Conservation (phyloP, 2,329 filamentous ascomycete genomes). For the Fusarium illudens region DNA sequence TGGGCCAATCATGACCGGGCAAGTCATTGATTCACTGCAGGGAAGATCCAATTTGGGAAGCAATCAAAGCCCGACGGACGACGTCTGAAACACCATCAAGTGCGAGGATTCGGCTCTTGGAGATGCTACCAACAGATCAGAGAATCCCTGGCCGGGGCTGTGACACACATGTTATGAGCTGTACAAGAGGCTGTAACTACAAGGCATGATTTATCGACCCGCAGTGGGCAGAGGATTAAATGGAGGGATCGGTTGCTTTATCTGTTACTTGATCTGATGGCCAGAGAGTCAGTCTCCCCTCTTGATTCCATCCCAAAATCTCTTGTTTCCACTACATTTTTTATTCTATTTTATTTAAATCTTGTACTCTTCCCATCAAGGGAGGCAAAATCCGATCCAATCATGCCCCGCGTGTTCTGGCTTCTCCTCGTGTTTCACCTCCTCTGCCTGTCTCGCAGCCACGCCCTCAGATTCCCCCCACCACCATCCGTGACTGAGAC, state of each 20-base stretch:
- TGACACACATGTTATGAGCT: not conserved
- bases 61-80: not conserved
- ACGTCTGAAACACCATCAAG: conserved; percentile 3
- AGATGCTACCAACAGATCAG: conserved; percentile 3
- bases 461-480: no score
- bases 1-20: conserved; percentile 6
- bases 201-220: not conserved
- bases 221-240: not conserved
- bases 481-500: conserved; percentile 17
- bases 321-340: not conserved
- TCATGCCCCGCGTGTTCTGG: conserved; percentile 3
- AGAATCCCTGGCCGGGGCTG: not conserved
- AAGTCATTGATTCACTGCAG: conserved; percentile 19
- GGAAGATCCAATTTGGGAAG: conserved; percentile 12
- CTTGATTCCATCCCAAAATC: not conserved
- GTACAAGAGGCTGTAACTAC: not conserved
- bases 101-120: not conserved
- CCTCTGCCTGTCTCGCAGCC: not conserved
- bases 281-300: no score
- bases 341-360: no score
- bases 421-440: conserved; percentile 18
- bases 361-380: not conserved
- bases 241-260: not conserved
- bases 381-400: not conserved
- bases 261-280: not conserved